Conservation (phyloP, 768 basidiomycete species). For the Kwoniella sp. region DNA sequence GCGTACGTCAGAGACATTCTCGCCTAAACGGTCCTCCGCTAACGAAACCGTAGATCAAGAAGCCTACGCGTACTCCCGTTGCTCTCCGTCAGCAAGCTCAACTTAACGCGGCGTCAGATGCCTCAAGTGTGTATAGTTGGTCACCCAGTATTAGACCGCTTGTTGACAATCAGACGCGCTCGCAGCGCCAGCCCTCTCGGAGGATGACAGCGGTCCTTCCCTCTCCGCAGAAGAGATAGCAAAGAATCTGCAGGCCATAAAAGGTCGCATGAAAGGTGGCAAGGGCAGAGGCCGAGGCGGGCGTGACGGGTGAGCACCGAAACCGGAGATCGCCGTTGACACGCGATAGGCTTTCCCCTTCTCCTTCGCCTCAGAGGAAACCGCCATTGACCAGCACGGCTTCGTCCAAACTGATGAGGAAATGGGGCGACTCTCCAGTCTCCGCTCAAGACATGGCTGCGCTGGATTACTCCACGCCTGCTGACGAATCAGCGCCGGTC, state of each 20-base stretch:
- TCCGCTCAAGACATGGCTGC: constrained; percentile 87
- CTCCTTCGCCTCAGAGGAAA: constrained; percentile 36
- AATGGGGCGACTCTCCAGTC: constrained; percentile 80
- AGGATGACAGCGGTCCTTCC: constrained; percentile 13
- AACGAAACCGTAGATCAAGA: constrained; percentile 20
- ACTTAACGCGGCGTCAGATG: constrained; percentile 35
- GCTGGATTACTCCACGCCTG: constrained; percentile 65
- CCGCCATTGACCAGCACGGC: constrained; percentile 50
- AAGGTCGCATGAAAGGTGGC: constrained; percentile 69
- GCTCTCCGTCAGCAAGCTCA: constrained; percentile 35
- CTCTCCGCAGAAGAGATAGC: constrained; percentile 76
- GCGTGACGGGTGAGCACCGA: constrained; percentile 26
- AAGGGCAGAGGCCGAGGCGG: constrained; percentile 52
- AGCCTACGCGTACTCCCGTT: constrained; percentile 18
- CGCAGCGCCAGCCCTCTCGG: constrained; percentile 20
- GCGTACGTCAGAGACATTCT: constrained; percentile 12
- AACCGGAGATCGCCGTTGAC: neutral
- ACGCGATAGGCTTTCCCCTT: constrained; percentile 9
- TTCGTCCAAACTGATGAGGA: constrained; percentile 66
- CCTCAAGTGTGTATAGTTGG: constrained; percentile 30
- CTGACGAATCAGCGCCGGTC: constrained; percentile 55
- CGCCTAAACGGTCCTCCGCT: neutral
- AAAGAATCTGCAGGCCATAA: constrained; percentile 83
- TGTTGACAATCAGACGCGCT: neutral
- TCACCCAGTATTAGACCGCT: too few species aligned